Percentiles rank a stretch among this genome's conserved stretches.
phyloP scores from a whole-genome alignment of 106 monocot genomes.

The Phalaenopsis aphrodite region DNA sequence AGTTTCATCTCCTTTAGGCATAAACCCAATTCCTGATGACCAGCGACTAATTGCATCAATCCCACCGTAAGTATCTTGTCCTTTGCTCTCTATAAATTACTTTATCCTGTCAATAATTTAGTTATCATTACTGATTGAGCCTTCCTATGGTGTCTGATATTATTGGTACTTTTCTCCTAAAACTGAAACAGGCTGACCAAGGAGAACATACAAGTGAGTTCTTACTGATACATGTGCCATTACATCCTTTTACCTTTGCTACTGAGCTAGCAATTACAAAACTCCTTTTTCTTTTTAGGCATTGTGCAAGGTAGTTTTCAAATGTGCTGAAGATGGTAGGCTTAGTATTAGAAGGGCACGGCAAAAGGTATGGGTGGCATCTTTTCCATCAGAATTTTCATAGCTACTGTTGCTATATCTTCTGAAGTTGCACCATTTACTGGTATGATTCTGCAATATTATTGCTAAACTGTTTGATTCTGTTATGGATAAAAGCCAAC shows the following conservation, averaged over 20 bases:
- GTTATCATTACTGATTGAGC: neutral
- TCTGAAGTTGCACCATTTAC: neutral
- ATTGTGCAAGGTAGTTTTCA: constrained; percentile 76
- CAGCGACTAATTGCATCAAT: constrained; percentile 71
- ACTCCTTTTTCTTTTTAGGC: constrained; percentile 34
- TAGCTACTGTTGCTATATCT: neutral
- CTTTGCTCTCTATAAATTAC: neutral
- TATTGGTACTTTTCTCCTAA: neutral
- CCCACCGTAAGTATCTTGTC: constrained; percentile 50
- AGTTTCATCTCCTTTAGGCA: constrained; percentile 73
- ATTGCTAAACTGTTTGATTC: neutral
- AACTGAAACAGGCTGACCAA: constrained; percentile 61
- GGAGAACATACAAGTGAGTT: constrained; percentile 74
- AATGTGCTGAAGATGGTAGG: constrained; percentile 87
- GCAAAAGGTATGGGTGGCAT: constrained; percentile 56
- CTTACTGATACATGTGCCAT: neutral
- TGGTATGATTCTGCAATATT: neutral
- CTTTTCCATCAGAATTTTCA: neutral
- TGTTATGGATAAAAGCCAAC: neutral
- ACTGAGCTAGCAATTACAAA: neutral
- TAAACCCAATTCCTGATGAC: constrained; percentile 80
- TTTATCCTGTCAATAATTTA: neutral
- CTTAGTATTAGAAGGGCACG: constrained; percentile 95
- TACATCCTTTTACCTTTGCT: neutral
- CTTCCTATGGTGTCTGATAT: neutral